Base-by-base conservation (phyloP, 352 stramenopile genomes). In the Phytophthora gonapodyides region DNA sequence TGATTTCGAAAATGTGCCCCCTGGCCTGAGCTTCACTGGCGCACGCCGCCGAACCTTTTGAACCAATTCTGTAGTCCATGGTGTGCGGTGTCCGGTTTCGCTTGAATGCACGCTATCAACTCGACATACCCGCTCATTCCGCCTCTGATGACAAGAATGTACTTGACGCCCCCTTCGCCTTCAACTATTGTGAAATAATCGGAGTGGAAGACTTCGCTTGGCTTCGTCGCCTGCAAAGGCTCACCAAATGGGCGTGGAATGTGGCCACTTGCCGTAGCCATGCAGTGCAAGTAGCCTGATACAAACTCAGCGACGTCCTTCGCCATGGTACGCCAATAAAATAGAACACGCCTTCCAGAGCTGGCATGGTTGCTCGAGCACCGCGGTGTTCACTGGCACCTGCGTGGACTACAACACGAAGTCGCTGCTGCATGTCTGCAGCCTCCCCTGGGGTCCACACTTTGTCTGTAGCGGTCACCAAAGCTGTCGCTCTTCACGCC, bases 201-300 rank as follows among this genome's bases (percentile, higher is more conserved):
- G 40, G 80, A 82, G 43, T 78, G 67, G 0, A 79, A 5, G 2
- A 78, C 13, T 19, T 79, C 67, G 16, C 77, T 79, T 0, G 69
- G 69, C 30, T 48, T 61, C 1, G 66, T 73, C 1, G 60, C 67
- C 8, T 53, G 55, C 12, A 80, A 15, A 7, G 64, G 49, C 11
- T 42, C 13, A 2, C 64, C 65, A 41, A 46, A 64, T 7, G 72
- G 72, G 1, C 64, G 19, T 5, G 60, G 64, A 3, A 48, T n/a
- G 6, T 16, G 10, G 0, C 13, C 3, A 5, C 13, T 9, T 11
- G 8, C 16, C 1, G 38, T 33, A 3, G n/a, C 11, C 38, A 57
- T 31, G 33, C 66, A 67, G 43, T 74, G 58, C 7, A 76, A 7
- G 9, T 63, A 73, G 9, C 11, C 24, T 1, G n/a, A 0, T n/a